A percentile compares a stretch with the other conserved stretches of the same genome.
phyloP scores from a whole-genome alignment of 2,329 filamentous ascomycete genomes.

The Fusarium euwallaceae region DNA sequence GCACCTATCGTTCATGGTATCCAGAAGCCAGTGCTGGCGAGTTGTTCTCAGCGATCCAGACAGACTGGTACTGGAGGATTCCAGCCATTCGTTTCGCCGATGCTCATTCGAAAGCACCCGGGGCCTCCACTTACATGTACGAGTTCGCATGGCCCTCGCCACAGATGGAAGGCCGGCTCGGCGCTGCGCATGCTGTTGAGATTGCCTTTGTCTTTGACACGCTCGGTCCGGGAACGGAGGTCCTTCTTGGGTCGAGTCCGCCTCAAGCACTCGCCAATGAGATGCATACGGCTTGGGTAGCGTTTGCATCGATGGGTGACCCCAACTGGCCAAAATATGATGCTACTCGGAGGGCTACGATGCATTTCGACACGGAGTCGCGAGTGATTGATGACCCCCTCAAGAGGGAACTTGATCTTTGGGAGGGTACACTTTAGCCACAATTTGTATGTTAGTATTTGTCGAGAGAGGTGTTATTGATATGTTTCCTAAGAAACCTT shows the following conservation, averaged over 20 bases:
- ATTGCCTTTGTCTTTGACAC: background rate
- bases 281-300: background rate
- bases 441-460: too few relatives aligned
- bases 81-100: background rate
- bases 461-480: too few relatives aligned
- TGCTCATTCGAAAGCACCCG: background rate
- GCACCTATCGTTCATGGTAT: background rate
- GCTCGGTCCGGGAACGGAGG: background rate
- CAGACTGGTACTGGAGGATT: background rate
- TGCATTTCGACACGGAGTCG: background rate
- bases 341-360: background rate
- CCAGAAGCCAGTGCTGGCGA: background rate
- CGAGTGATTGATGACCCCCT: background rate
- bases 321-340: background rate
- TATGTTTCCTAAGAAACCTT: too few relatives aligned
- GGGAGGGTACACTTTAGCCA: background rate
- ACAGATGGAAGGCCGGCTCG: background rate
- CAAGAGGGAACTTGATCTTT: background rate
- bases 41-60: background rate
- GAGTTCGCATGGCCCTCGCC: background rate
- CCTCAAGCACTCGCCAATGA: background rate
- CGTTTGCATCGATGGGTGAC: background rate
- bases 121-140: background rate
- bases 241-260: background rate
- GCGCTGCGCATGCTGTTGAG: background rate